Conservation (phyloP, 129 eudicot species). For the Tanacetum coccineum region DNA sequence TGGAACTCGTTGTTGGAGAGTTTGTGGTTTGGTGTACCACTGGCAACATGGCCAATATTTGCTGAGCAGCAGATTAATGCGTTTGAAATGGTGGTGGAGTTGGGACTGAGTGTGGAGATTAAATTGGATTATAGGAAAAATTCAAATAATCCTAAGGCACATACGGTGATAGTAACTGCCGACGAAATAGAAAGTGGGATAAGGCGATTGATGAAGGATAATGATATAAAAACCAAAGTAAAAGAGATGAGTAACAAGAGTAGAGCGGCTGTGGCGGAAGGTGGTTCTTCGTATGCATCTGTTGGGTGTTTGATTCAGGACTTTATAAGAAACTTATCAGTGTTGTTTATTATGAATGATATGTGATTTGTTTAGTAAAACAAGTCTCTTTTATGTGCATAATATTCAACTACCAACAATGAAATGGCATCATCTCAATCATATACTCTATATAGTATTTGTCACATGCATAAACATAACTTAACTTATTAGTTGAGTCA, state of each 20-base stretch:
- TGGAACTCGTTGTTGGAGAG: constrained; percentile 63
- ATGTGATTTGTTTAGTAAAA: no score
- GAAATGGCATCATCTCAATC: no score
- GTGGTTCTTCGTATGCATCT: no score
- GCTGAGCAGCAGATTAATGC: constrained; percentile 50
- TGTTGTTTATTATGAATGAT: no score
- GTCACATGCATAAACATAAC: no score
- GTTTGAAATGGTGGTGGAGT: constrained; percentile 27
- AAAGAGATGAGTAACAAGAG: constrained; percentile 14
- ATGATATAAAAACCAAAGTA: constrained; percentile 4
- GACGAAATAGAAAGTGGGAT: constrained; percentile 13
- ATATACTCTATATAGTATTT: no score
- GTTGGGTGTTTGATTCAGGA: no score
- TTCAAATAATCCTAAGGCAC: neutral
- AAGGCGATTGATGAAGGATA: constrained; percentile 13
- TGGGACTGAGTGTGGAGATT: constrained; percentile 16
- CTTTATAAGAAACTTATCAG: no score
- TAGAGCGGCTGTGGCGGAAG: neutral
- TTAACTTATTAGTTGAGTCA: no score
- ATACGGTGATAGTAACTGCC: neutral
- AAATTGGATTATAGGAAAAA: constrained; percentile 10
- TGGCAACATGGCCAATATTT: constrained; percentile 37
- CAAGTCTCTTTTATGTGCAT: no score
- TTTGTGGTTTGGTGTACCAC: constrained; percentile 46
- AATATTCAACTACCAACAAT: no score